Percentiles rank a stretch among this genome's conserved stretches.
These are phyloP conservation scores for Neurospora sp. DNA, from an alignment of 495 filamentous ascomycete genomes.

Conservation along the genomic window DNA sequence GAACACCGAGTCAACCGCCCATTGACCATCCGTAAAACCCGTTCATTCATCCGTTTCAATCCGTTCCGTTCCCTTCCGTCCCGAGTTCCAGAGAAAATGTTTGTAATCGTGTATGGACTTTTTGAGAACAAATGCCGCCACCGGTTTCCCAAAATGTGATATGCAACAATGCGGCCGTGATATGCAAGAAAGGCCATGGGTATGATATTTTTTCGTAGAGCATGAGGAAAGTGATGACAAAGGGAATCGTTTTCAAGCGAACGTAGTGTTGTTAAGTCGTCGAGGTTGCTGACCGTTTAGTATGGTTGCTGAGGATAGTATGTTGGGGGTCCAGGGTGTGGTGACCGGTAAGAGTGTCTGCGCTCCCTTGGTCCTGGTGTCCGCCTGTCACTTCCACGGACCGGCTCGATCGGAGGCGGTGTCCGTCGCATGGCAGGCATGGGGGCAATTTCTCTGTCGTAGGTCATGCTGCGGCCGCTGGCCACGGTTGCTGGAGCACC, in stretches of 20 bases:
- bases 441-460: slow-evolving; percentile 16
- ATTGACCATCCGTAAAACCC: background rate
- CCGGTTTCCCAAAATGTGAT: background rate
- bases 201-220: background rate
- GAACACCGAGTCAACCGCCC: background rate
- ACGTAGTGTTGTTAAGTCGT: background rate
- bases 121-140: background rate
- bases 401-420: slow-evolving; percentile 23
- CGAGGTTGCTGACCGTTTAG: background rate
- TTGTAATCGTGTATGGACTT: background rate
- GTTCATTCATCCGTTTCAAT: slow-evolving; percentile 2
- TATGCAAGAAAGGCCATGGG: slow-evolving; percentile 1
- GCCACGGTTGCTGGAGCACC: slow-evolving; percentile 18
- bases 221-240: background rate
- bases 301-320: slow-evolving; percentile 14
- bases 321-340: slow-evolving; percentile 17
- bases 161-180: background rate
- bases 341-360: slow-evolving; percentile 15
- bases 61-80: slow-evolving; percentile 1
- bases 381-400: slow-evolving; percentile 18
- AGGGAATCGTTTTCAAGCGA: background rate
- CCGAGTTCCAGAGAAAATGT: background rate
- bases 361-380: slow-evolving; percentile 21
- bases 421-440: slow-evolving; percentile 13
- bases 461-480: slow-evolving; percentile 22